Conservation (phyloP, 257 asterid genomes). For the Solanum medicagineum region DNA sequence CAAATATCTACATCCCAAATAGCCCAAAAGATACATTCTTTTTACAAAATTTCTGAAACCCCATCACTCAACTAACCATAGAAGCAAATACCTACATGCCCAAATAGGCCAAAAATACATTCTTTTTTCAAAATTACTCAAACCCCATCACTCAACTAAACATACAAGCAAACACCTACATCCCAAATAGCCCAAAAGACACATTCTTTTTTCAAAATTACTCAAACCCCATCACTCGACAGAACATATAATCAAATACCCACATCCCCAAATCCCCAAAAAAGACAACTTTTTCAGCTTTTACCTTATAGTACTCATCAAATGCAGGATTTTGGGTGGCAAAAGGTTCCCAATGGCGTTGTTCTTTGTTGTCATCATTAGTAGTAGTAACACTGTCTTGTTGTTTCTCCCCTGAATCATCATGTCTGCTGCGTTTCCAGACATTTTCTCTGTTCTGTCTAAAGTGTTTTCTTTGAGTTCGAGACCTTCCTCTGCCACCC, state of each 20-base stretch:
- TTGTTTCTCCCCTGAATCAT: neutral
- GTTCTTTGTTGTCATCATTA: conserved; percentile 14
- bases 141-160: neutral
- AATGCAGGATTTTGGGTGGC: conserved; percentile 43
- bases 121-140: neutral
- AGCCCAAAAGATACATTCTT: too few relatives aligned
- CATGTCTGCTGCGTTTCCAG: conserved; percentile 49
- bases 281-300: neutral
- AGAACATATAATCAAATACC: neutral
- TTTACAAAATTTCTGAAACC: neutral
- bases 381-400: conserved; percentile 13
- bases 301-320: conserved; percentile 30
- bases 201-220: neutral
- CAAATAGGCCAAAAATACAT: neutral
- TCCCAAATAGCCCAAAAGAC: neutral
- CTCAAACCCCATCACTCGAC: neutral
- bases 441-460: conserved; percentile 53
- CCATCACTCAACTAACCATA: neutral
- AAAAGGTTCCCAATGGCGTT: conserved; percentile 46
- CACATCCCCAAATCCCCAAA: neutral
- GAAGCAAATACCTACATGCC: neutral
- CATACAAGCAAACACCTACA: neutral
- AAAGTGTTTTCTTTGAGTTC: conserved; percentile 77
- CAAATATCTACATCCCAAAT: neutral
- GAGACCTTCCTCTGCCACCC: conserved; percentile 68